A percentile compares a stretch with the other conserved stretches of the same genome.
Conservation (phyloP, 2,329 filamentous ascomycete species). For the Talaromyces amestolkiae region DNA sequence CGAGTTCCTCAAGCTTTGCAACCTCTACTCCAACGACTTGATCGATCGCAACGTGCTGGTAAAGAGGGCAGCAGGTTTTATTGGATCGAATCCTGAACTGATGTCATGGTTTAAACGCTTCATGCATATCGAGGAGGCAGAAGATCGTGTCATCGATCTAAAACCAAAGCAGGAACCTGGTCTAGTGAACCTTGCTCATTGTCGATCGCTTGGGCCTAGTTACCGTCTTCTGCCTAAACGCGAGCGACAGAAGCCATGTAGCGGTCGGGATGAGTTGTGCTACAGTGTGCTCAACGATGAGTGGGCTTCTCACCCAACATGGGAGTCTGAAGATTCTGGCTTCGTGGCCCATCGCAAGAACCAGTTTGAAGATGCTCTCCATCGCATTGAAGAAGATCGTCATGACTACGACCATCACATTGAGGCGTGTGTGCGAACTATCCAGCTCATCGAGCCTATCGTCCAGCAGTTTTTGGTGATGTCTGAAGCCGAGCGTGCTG, state of each 20-base stretch:
- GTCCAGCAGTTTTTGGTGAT: constrained; percentile 85
- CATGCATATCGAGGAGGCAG: constrained; percentile 68
- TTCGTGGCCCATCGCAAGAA: constrained; percentile 99
- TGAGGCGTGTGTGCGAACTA: constrained; percentile 89
- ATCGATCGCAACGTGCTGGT: constrained; percentile 82
- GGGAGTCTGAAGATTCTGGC: constrained; percentile 96
- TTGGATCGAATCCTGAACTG: constrained; percentile 84
- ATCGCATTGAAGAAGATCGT: constrained; percentile 94
- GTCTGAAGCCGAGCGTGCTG: constrained; percentile 66
- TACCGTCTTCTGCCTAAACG: constrained; percentile 89
- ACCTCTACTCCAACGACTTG: constrained; percentile 87
- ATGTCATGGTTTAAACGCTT: constrained; percentile 84
- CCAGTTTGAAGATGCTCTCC: constrained; percentile 85
- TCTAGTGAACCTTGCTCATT: constrained; percentile 90
- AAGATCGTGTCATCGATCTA: constrained; percentile 77
- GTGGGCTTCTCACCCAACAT: constrained; percentile 97
- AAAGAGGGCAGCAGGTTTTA: constrained; percentile 78
- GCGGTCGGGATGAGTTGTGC: constrained; percentile 91
- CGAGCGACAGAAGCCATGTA: constrained; percentile 87
- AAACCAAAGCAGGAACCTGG: constrained; percentile 69
- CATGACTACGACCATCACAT: constrained; percentile 99
- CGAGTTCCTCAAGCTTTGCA: constrained; percentile 96
- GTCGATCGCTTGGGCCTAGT: constrained; percentile 90
- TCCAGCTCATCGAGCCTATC: constrained; percentile 92
- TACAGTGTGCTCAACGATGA: constrained; percentile 92